Evolutionary conservation across 192 early-diverging fungal genomes (phyloP).

Genomic region (Coemansia sp.): DNA sequence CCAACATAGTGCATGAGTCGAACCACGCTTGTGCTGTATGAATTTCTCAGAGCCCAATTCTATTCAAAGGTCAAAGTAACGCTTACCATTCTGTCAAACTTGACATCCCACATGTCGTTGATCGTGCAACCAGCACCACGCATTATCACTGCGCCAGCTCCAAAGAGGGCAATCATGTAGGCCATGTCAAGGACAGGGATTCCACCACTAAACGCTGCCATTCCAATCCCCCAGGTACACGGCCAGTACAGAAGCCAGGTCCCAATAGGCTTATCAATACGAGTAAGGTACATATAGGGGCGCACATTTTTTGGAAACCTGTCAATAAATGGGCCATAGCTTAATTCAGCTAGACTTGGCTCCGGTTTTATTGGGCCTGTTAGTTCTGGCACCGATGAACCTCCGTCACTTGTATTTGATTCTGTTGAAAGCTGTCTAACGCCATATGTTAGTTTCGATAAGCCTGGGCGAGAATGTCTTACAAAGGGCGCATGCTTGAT

Average conservation of each 20-base stretch:
- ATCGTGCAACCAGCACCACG: constrained; percentile 95
- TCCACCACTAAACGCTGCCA: constrained; percentile 64
- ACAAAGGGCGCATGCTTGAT: background rate
- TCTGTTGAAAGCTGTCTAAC: background rate
- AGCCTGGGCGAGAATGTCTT: background rate
- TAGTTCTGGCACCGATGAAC: background rate
- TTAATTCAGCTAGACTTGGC: background rate
- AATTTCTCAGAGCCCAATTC: background rate
- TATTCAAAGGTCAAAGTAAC: background rate
- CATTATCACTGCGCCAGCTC: constrained; percentile 85
- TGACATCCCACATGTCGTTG: constrained; percentile 95
- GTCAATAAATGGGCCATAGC: constrained; percentile 58
- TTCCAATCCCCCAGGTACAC: constrained; percentile 78
- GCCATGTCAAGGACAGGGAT: constrained; percentile 58
- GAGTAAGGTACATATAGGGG: constrained; percentile 73
- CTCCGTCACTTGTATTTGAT: background rate
- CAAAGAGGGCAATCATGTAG: constrained; percentile 77
- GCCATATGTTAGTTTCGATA: background rate
- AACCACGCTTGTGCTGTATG: background rate
- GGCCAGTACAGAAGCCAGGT: constrained; percentile 92
- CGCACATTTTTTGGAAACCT: constrained; percentile 57
- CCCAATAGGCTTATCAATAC: constrained; percentile 89
- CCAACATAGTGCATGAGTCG: background rate
- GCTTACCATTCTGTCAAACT: constrained; percentile 73
- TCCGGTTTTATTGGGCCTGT: background rate